Evolutionary conservation across 495 filamentous ascomycete genomes (phyloP), one percentile per base, ranked within the genome.

Genomic region (Penicillium flavigenum): DNA sequence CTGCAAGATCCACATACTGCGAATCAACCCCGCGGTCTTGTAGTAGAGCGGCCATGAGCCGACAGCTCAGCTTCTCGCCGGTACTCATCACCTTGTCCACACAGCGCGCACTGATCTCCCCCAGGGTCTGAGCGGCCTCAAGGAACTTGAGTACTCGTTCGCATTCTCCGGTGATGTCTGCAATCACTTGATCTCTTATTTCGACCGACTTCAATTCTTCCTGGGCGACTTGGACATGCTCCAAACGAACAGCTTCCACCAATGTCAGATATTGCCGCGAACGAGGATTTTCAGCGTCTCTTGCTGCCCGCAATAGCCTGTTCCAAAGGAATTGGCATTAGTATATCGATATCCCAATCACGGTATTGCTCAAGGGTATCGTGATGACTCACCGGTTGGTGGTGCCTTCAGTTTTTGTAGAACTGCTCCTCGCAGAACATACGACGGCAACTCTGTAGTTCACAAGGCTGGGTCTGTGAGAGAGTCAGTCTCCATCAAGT

Each of bases 61-160:
- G 80, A 72, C 91, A 96, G 70, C 89, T 90, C 29, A 99, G 76
- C 72, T 96, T 97, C 77, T 99, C 94, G 19, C 94, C 94, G 45
- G 91, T 88, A 66, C 90, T 91, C 39, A 98, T 84, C 17, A 99
- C 89, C 57, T 89, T 87, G 68, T 99, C 93, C 68, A 93, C 90
- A 24, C 86, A 89, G 57, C 88, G 81, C 2, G 85, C 81, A 68
- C 89, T 91, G 62, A 96, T 88, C 67, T 92, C 83, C 26, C 81
- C 81, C 22, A 87, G 67, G 9, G 78, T 81, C 66, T 81, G 72
- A 22, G 85, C 80, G 5, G 83, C 82, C 52, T 82, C 79, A 34
- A 90, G 71, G 26, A 88, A 76, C 59, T 77, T 81, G 22, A 78
- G 72, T 42, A 89, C 76, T 31, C 74, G 72, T 41, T 77, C 77